phyloP scores from a whole-genome alignment of 495 filamentous ascomycete genomes.

The Lophiotrema nucula region DNA sequence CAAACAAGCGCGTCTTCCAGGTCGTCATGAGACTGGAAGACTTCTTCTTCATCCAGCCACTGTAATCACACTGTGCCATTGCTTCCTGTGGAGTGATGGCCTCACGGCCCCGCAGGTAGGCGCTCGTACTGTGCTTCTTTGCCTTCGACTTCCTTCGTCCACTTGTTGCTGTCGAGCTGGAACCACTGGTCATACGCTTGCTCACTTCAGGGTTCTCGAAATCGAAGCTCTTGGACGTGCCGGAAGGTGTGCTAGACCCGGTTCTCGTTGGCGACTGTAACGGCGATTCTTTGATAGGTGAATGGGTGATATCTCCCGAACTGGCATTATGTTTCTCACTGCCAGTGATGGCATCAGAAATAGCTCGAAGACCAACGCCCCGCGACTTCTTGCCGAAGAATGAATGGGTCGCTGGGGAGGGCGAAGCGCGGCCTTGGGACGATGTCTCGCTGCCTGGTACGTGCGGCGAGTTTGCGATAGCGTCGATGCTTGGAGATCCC shows the following conservation, averaged over 20 bases:
- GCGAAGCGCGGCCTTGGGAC: slow-evolving; percentile 51
- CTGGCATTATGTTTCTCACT: slow-evolving; percentile 55
- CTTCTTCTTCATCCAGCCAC: slow-evolving; percentile 99
- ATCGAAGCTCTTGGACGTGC: slow-evolving; percentile 72
- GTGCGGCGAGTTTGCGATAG: slow-evolving; percentile 50
- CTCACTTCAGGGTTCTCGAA: slow-evolving; percentile 65
- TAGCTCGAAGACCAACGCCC: slow-evolving; percentile 68
- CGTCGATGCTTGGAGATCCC: slow-evolving; percentile 47
- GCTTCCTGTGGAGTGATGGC: slow-evolving; percentile 81
- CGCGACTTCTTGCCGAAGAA: slow-evolving; percentile 38
- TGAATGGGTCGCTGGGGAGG: slow-evolving; percentile 40
- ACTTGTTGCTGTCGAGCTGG: slow-evolving; percentile 27
- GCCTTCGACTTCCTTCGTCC: slow-evolving; percentile 51
- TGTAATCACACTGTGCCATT: slow-evolving; percentile 84
- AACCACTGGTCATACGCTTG: slow-evolving; percentile 44
- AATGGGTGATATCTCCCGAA: slow-evolving; percentile 48
- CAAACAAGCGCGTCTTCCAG: slow-evolving; percentile 94
- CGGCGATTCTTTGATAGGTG: slow-evolving; percentile 63
- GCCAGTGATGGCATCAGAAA: slow-evolving; percentile 75
- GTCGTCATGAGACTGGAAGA: slow-evolving; percentile 92
- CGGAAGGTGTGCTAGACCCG: slow-evolving; percentile 84
- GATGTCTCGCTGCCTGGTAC: slow-evolving; percentile 50
- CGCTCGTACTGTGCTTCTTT: slow-evolving; percentile 94
- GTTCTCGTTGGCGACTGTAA: slow-evolving; percentile 69
- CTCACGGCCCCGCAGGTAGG: slow-evolving; percentile 82